Evolutionary conservation across 78 protist genomes (phyloP), one percentile per base, ranked within the genome.

Genomic region (Dictyostelium firmibasis): DNA sequence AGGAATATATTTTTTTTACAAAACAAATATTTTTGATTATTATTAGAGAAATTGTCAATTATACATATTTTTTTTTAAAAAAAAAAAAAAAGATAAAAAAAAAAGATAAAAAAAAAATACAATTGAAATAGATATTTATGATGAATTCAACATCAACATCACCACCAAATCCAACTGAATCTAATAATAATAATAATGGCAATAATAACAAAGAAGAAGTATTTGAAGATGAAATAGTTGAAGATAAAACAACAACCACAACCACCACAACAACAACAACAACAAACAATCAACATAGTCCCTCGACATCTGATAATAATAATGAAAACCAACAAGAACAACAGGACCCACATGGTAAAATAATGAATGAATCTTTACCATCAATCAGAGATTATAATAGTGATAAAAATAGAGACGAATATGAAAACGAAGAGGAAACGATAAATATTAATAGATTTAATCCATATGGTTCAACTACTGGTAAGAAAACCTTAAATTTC

Each of bases 311-410:
- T 9, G 53, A 41, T 41, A 41, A 4, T 4, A 41, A 8, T 53
- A 53, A n/a, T n/a, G n/a, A 35, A 72, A 9, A 72, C 6, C 0
- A 36, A 74, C 35, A 35, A 35, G 10, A 18, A 43, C 25, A 77
- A 77, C 27, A 33, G 41, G 5, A 77, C 20, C 11, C 38, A 35
- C 44, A 70, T 70, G 77, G 36, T 57, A 57, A 57, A 57, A 57
- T 57, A 57, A 57, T 57, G 67, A 77, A 77, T 77, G 57, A 77
- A 77, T 77, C 83, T 41, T 77, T 77, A 77, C 83, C 83, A 41
- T 77, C 83, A 16, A 77, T 77, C 41, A 77, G 83, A 77, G 79
- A 72, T 72, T 72, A 72, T 72, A 72, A 33, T 67, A 18, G 23
- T 9, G 38, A 31, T 33, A 35, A 74, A 74, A 20, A 74, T 35